Conservation (phyloP, 1,284 basidiomycete species). For the Pseudozyma sp. region DNA sequence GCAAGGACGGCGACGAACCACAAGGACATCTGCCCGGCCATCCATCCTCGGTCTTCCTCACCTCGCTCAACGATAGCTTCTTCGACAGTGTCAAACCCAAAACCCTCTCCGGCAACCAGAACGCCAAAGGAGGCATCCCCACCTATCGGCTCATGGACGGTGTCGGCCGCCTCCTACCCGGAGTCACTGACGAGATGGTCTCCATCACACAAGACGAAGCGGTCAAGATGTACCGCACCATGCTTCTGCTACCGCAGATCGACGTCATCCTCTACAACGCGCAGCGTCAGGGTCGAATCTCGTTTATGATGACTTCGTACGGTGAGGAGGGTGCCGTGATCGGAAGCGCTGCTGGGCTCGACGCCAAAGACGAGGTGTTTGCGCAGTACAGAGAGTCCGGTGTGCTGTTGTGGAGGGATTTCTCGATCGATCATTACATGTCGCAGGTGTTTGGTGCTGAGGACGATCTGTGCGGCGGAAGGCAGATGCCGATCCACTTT, state of each 20-base stretch:
- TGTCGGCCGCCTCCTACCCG: conserved; percentile 49
- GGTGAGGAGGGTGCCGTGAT: conserved; percentile 93
- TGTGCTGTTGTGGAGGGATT: conserved; percentile 87
- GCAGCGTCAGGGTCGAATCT: conserved; percentile 91
- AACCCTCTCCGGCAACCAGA: conserved; percentile 37
- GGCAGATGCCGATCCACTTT: conserved; percentile 75
- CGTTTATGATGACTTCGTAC: conserved; percentile 82
- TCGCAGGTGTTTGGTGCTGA: conserved; percentile 61
- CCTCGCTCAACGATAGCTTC: conserved; percentile 57
- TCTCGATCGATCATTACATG: conserved; percentile 69
- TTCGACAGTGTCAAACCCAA: conserved; percentile 54
- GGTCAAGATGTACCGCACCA: conserved; percentile 56
- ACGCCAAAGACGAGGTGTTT: conserved; percentile 79
- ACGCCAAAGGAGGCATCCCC: conserved; percentile 57
- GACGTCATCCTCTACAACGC: conserved; percentile 91
- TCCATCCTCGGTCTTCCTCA: conserved; percentile 56
- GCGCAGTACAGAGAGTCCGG: conserved; percentile 78
- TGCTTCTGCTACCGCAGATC: conserved; percentile 78
- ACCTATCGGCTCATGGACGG: conserved; percentile 61
- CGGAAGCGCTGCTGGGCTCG: conserved; percentile 86
- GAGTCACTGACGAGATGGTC: conserved; percentile 55
- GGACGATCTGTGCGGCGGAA: conserved; percentile 53
- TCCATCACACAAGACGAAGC: conserved; percentile 52
- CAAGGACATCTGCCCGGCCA: conserved; percentile 59
- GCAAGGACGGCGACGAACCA: conserved; percentile 42